A percentile compares a stretch with the other conserved stretches of the same genome.
These are phyloP conservation scores for Podaxis sp. DNA, from an alignment of 768 basidiomycete species.

Conservation along the genomic window DNA sequence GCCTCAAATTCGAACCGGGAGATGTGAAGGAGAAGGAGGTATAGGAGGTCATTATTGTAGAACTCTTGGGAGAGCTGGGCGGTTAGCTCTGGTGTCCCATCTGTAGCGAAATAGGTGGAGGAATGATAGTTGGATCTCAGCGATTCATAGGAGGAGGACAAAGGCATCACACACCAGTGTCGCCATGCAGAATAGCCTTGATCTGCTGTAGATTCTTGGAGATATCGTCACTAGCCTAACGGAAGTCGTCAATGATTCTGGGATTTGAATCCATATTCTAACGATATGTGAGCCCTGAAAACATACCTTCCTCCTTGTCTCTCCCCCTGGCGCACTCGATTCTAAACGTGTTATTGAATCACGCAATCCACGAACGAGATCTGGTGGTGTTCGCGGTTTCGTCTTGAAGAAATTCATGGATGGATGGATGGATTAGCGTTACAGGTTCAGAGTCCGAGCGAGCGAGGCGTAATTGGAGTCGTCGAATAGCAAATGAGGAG, in stretches of 20 bases:
- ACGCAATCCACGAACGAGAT: conserved; percentile 78
- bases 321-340: conserved; percentile 67
- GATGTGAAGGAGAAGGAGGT: conserved; percentile 78
- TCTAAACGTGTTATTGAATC: conserved; percentile 83
- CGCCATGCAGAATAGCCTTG: conserved; percentile 84
- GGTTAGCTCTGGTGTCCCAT: conserved; percentile 85
- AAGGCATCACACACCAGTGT: conserved; percentile 63
- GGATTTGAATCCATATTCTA: not conserved
- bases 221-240: conserved; percentile 85
- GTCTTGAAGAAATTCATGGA: conserved; percentile 97
- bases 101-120: conserved; percentile 33
- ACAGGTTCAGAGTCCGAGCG: conserved; percentile 13
- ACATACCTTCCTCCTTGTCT: conserved; percentile 77
- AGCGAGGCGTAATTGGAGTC: conserved; percentile 1
- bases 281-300: not conserved
- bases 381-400: conserved; percentile 83
- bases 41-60: conserved; percentile 86
- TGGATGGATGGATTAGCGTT: not conserved
- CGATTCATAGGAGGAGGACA: not conserved
- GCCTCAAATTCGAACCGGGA: conserved; percentile 93
- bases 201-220: conserved; percentile 89
- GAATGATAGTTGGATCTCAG: conserved; percentile 4
- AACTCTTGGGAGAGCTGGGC: conserved; percentile 97
- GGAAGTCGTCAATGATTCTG: conserved; percentile 1
- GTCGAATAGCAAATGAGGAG: not conserved